Base-by-base conservation (phyloP, 345 rosid species). In the Salix brachista region DNA sequence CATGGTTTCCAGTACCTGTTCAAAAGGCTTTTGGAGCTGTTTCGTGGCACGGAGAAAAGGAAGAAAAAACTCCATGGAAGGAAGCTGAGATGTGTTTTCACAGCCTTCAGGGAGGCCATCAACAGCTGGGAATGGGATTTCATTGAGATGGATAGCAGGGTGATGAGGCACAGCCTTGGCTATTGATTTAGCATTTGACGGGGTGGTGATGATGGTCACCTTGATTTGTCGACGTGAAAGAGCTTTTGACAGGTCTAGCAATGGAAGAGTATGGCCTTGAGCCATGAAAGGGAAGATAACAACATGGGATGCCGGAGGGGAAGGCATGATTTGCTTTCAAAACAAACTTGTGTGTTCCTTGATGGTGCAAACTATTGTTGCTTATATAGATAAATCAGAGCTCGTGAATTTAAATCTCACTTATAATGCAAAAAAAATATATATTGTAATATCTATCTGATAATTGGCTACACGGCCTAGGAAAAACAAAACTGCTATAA, bases 231-330 rank as follows among this genome's bases (percentile, higher is more conserved):
- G 86, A 52, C 58, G 79, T 7, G 95, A 87, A 62, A 89, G 71
- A 69, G 88, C 81, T 75, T 81, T 84, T 18, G 90, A 85, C 0
- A 87, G 78, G 81, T 89, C 91, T 0, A 86, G 73, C 80, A 88
- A 78, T 16, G 93, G 91, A 41, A 88, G 87, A 76, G 86, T 80
- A 69, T 90, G 91, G 65, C 94, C 89, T 62, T 77, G 89, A 75
- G 91, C 87, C 87, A 88, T 88, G 75, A 86, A 88, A 16, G 94
- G 94, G 30, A 90, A 81, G 11, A 82, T 70, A 3, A 86, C 79
- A 0, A 84, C 78, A 74, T 65, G 84, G 41, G 67, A 56, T 62
- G 32, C 5, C 4, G 64, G 6, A n/a, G 74, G 56, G 1, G 75
- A 70, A 41, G 64, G 16, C 82, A 34, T 34, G 16, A 11, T 44